Conservation (phyloP, 2,329 filamentous ascomycete genomes). For the Xylaria sp. region DNA sequence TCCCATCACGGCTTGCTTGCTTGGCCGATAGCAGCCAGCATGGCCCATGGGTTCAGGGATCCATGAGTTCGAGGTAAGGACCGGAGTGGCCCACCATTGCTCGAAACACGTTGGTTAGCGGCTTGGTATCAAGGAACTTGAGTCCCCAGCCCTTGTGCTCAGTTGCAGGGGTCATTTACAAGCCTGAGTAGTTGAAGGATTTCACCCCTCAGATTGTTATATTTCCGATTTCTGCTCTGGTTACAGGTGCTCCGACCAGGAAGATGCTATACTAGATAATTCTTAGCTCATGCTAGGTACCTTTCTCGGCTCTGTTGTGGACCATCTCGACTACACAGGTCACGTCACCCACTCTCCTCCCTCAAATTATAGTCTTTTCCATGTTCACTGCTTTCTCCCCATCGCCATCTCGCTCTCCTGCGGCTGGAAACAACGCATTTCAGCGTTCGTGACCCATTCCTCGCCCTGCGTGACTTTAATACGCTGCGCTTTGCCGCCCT, state of each 20-base stretch:
- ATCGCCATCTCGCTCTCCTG: slow-evolving; percentile 40
- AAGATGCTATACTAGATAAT: slow-evolving; percentile 30
- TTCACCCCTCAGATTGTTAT: slow-evolving; percentile 58
- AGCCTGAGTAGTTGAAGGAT: slow-evolving; percentile 47
- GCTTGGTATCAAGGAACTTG: slow-evolving; percentile 47
- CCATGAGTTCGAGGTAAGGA: slow-evolving; percentile 37
- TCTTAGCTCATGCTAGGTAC: slow-evolving; percentile 33
- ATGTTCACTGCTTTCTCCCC: slow-evolving; percentile 40
- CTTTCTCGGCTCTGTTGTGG: slow-evolving; percentile 40
- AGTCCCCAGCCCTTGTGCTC: slow-evolving; percentile 50
- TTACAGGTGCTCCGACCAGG: slow-evolving; percentile 54
- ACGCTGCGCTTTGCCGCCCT: slow-evolving; percentile 36
- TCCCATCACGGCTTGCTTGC: slow-evolving; percentile 45
- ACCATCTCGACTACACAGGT: slow-evolving; percentile 42
- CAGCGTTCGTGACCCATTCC: slow-evolving; percentile 33
- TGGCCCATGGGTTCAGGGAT: slow-evolving; percentile 48
- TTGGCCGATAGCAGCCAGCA: slow-evolving; percentile 38
- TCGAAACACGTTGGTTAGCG: slow-evolving; percentile 51
- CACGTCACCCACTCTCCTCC: slow-evolving; percentile 42
- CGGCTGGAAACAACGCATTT: slow-evolving; percentile 37
- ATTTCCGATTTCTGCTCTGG: slow-evolving; percentile 61
- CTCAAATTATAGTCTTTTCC: slow-evolving; percentile 45
- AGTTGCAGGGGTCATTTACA: slow-evolving; percentile 51
- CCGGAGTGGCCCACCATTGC: slow-evolving; percentile 40
- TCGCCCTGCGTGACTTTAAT: slow-evolving; percentile 40